These are phyloP conservation scores for Moesziomyces aphidis DNA, from an alignment of 1,284 basidiomycete species.

Conservation along the genomic window DNA sequence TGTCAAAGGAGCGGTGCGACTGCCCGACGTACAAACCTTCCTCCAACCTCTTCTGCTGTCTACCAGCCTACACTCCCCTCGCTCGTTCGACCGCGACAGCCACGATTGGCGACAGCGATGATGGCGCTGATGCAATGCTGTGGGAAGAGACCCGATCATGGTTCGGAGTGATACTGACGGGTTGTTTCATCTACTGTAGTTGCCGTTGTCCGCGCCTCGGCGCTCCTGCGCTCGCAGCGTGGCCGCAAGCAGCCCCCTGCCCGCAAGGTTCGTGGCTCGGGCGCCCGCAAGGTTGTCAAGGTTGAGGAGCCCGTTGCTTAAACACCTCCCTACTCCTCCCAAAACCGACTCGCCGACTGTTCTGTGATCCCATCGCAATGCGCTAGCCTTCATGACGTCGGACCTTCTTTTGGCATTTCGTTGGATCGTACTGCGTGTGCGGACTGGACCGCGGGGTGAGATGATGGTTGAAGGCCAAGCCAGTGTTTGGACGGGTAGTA, in stretches of 20 bases:
- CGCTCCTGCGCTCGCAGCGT: constrained; percentile 60
- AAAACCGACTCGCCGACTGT: neutral
- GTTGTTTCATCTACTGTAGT: constrained; percentile 26
- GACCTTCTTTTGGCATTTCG: no score
- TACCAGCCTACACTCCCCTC: neutral
- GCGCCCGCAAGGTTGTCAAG: constrained; percentile 47
- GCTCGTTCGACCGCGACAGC: no score
- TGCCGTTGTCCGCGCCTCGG: constrained; percentile 64
- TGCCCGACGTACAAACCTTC: constrained; percentile 30
- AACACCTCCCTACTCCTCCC: constrained; percentile 9
- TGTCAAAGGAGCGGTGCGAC: constrained; percentile 14
- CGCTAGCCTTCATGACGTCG: no score
- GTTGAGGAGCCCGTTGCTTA: constrained; percentile 41
- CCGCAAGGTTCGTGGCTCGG: constrained; percentile 49
- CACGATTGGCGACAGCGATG: neutral
- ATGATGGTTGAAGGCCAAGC: no score
- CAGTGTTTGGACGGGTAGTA: no score
- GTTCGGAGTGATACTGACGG: constrained; percentile 20
- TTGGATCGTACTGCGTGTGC: no score
- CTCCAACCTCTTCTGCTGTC: no score
- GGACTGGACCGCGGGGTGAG: no score
- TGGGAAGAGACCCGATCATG: neutral
- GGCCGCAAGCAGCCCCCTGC: constrained; percentile 46
- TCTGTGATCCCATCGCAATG: no score
- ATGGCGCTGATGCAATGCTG: no score